Base-by-base conservation (phyloP, 78 protist species). In the Bigelowiella natans region DNA sequence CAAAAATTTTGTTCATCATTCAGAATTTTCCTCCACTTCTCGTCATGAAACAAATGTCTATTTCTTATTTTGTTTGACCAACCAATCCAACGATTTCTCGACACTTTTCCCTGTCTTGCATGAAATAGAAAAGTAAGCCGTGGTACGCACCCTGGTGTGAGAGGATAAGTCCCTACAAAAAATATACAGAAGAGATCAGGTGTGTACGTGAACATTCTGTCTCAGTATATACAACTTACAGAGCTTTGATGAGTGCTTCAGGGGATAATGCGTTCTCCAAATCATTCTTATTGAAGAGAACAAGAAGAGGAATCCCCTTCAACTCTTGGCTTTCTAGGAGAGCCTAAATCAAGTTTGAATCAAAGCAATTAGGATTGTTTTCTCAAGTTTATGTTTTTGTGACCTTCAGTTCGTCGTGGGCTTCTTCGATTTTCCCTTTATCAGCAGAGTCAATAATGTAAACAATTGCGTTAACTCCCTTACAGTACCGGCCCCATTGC, bases 221-320 rank as follows among this genome's bases (percentile, higher is more conserved):
- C n/a, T n/a, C n/a, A 51, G 18, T 51, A 51, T 51, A 18, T 51
- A 51, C 18, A 18, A 7, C 7, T 51, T 51, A 51, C 73, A 51
- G 73, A 26, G 73, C 73, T 51, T 51, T 51, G 18, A 51, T 51
- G 34, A 51, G 18, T 26, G 73, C 73, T 51, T 51, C 73, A 51
- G 73, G 73, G 73, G 73, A 18, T 26, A 51, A 18, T 18, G 87
- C 87, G 7, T 85, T 18, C 51, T 34, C 11, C 30, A 85, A 11
- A 37, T 85, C 87, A 85, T 85, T 85, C 38, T 85, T 85, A 11
- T 85, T 85, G 87, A 85, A 85, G 38, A 85, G 38, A 37, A 85
- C 73, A 7, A 51, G 73, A 7, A 51, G 73, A 26, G 73, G 73
- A 51, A 51, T 51, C 73, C 34, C 7, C 18, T 51, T 51, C 73